Evolutionary conservation across 139 green algal species (phyloP).

Genomic region (Chlamydomonas incerta): DNA sequence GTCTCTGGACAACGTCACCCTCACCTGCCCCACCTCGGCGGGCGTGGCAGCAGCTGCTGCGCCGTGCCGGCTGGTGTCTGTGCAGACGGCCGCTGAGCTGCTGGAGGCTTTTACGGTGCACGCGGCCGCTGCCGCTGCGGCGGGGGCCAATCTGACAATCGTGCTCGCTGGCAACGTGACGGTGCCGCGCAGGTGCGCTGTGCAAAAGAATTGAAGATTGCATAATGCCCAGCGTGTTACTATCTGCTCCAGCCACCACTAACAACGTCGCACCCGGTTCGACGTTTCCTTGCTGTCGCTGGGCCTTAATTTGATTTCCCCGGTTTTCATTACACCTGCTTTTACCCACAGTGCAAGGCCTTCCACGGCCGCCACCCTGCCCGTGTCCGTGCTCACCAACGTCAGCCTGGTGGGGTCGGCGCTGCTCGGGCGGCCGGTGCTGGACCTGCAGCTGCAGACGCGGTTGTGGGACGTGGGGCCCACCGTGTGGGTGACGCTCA

Average conservation of each 20-base stretch:
- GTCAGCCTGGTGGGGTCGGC: background rate
- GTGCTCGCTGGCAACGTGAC: background rate
- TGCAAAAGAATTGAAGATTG: too few species aligned
- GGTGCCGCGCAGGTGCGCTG: background rate
- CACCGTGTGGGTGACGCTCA: background rate
- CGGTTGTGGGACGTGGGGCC: conserved; percentile 12
- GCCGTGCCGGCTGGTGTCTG: conserved; percentile 11
- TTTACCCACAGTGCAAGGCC: conserved; percentile 8
- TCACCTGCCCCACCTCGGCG: background rate
- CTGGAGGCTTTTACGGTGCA: conserved; percentile 1
- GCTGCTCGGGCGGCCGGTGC: background rate
- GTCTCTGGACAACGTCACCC: conserved; percentile 4
- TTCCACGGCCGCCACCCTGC: background rate
- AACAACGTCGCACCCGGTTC: too few species aligned
- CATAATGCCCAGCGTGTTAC: too few species aligned
- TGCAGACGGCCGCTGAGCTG: background rate
- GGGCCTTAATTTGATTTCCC: too few species aligned
- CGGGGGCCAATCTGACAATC: background rate
- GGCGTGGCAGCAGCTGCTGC: background rate
- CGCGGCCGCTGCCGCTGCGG: too few species aligned
- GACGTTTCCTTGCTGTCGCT: too few species aligned
- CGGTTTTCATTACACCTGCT: background rate
- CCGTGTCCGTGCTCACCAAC: background rate
- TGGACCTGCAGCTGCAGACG: conserved; percentile 5
- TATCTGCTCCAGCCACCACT: too few species aligned